phyloP scores from a whole-genome alignment of 2,329 filamentous ascomycete genomes.

The Davidsoniella neocaledoniae region DNA sequence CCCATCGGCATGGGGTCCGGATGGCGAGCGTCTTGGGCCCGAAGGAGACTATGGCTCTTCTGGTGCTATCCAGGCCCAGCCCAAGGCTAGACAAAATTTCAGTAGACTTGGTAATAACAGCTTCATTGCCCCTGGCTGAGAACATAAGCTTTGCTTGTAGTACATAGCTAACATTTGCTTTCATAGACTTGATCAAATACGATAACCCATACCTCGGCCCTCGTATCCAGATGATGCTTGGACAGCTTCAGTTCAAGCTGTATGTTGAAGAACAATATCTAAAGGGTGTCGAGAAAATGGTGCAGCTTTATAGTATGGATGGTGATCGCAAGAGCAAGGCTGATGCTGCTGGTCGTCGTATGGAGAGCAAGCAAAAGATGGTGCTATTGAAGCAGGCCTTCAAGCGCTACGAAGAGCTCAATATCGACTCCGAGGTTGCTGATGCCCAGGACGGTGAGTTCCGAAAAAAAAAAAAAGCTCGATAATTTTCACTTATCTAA shows the following conservation, averaged over 20 bases:
- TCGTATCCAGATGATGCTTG: conserved; percentile 97
- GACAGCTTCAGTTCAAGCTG: conserved; percentile 95
- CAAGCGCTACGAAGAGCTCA: conserved; percentile 91
- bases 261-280: conserved; percentile 99
- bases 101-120: conserved; percentile 73
- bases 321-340: conserved; percentile 90
- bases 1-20: conserved; percentile 53
- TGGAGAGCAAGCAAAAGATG: conserved; percentile 97
- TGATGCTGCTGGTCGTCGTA: conserved; percentile 73
- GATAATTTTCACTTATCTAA: neutral
- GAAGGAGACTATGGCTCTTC: conserved; percentile 45
- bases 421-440: conserved; percentile 73
- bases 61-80: conserved; percentile 31
- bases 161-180: conserved; percentile 7
- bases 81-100: conserved; percentile 73
- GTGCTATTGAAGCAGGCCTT: conserved; percentile 87
- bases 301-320: conserved; percentile 91
- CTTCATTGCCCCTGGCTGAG: too few species aligned
- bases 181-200: conserved; percentile 87
- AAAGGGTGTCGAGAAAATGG: conserved; percentile 98
- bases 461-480: neutral
- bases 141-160: too few species aligned
- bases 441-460: conserved; percentile 64
- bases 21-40: conserved; percentile 45
- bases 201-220: conserved; percentile 90